Percentiles rank a stretch among this genome's conserved stretches.
These are phyloP conservation scores for Boletellus ananas DNA, from an alignment of 768 basidiomycete genomes.

Conservation along the genomic window DNA sequence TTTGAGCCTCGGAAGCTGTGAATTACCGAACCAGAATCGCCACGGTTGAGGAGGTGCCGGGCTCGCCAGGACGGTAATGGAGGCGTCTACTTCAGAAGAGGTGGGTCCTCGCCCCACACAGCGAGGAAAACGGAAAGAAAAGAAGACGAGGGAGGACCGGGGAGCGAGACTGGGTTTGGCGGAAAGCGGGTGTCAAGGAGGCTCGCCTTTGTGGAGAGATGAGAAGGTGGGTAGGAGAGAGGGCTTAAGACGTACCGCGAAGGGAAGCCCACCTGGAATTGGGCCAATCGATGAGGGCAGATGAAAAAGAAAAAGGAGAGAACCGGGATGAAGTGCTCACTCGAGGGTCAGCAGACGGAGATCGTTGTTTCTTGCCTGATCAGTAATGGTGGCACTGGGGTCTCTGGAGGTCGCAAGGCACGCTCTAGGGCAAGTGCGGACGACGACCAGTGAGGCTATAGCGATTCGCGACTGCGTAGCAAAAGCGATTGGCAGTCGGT, in stretches of 20 bases:
- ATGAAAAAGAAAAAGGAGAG: conserved; percentile 9
- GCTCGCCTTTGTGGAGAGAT: conserved; percentile 56
- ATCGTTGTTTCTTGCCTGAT: conserved; percentile 74
- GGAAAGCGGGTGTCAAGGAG: conserved; percentile 54
- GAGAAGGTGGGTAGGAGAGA: conserved; percentile 10
- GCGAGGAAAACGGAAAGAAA: conserved; percentile 56
- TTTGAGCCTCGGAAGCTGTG: conserved; percentile 36
- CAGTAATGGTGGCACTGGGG: conserved; percentile 59
- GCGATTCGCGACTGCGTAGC: conserved; percentile 17
- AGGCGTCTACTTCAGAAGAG: conserved; percentile 49
- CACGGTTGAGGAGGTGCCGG: conserved; percentile 62
- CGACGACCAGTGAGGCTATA: conserved; percentile 19
- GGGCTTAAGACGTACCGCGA: conserved; percentile 50
- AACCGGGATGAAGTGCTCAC: conserved; percentile 41
- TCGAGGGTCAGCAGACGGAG: conserved; percentile 79
- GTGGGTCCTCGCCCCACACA: conserved; percentile 63
- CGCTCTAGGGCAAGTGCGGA: conserved; percentile 8
- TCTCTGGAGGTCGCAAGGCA: conserved; percentile 31
- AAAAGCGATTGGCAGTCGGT: conserved; percentile 22
- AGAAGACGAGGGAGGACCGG: too few species aligned
- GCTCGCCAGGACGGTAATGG: conserved; percentile 54
- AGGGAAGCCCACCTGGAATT: conserved; percentile 69
- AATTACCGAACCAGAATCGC: conserved; percentile 75
- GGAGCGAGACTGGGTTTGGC: conserved; percentile 5
- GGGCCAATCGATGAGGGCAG: conserved; percentile 15